Conservation (phyloP, 2,329 filamentous ascomycete species). For the Sarocladium oryzae region DNA sequence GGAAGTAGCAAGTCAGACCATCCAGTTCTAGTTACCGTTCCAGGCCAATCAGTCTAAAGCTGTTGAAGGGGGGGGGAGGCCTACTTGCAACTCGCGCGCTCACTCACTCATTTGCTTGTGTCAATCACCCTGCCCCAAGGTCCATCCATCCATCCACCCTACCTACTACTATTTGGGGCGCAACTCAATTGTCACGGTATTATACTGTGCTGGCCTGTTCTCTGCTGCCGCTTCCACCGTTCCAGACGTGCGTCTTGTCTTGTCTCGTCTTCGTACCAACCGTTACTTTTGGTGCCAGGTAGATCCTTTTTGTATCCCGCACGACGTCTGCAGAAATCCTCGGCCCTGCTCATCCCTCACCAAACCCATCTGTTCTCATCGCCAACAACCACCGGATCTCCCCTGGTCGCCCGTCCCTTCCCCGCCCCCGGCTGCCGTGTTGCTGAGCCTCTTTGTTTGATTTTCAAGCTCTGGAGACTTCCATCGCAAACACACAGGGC, state of each 20-base stretch:
- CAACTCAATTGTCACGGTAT: neutral
- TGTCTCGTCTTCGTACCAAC: neutral
- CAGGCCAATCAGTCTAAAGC: no score
- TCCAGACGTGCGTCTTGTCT: no score
- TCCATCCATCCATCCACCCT: neutral
- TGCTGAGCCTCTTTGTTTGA: neutral
- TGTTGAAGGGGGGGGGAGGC: no score
- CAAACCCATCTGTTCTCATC: slow-evolving; percentile 1
- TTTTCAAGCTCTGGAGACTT: neutral
- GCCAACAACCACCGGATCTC: neutral
- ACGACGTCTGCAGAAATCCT: neutral
- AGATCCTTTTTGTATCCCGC: slow-evolving; percentile 9
- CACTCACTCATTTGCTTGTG: no score
- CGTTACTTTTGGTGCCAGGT: slow-evolving; percentile 7
- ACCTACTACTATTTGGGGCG: neutral
- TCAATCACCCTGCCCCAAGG: slow-evolving; percentile 7
- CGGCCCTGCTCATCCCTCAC: neutral
- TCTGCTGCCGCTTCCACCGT: neutral
- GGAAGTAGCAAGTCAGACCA: slow-evolving; percentile 7
- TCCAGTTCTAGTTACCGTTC: no score
- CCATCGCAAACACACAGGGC: slow-evolving; percentile 1
- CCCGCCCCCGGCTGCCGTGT: neutral
- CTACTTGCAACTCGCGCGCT: no score
- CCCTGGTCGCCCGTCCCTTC: neutral
- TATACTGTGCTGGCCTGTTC: neutral